These are phyloP conservation scores for Cydonia oblonga DNA, from an alignment of 331 rosid genomes.

Conservation along the genomic window DNA sequence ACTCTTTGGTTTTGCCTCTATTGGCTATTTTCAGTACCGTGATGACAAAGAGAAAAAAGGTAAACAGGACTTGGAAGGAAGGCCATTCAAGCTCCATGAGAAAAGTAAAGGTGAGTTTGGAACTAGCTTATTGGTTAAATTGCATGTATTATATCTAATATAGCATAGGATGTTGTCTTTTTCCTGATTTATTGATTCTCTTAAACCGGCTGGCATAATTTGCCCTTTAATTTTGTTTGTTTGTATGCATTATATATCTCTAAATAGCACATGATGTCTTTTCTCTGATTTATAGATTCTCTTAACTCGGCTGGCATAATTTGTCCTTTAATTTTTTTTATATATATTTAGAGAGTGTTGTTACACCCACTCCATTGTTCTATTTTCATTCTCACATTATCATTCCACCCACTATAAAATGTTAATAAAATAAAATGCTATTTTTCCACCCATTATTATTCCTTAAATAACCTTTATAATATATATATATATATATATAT, in stretches of 20 bases:
- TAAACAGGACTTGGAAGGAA: conserved; percentile 1
- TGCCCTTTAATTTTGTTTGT: background rate
- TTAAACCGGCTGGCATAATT: background rate
- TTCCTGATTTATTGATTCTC: background rate
- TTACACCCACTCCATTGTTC: too few relatives aligned
- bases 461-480: too few relatives aligned
- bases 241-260: background rate
- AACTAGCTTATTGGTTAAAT: background rate
- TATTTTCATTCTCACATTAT: too few relatives aligned
- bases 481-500: too few relatives aligned
- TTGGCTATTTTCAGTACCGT: background rate
- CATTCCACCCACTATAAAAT: too few relatives aligned
- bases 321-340: too few relatives aligned
- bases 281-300: too few relatives aligned
- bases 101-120: background rate
- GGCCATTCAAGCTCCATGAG: background rate
- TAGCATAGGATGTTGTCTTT: background rate
- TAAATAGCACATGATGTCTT: too few relatives aligned
- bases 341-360: too few relatives aligned
- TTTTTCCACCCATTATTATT: too few relatives aligned
- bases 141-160: background rate
- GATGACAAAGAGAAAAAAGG: conserved; percentile 2
- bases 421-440: too few relatives aligned
- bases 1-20: background rate
- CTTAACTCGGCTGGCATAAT: too few relatives aligned